Evolutionary conservation across 306 rosid genomes (phyloP), one percentile per base, ranked within the genome.

Genomic region (Medicago lupulina): DNA sequence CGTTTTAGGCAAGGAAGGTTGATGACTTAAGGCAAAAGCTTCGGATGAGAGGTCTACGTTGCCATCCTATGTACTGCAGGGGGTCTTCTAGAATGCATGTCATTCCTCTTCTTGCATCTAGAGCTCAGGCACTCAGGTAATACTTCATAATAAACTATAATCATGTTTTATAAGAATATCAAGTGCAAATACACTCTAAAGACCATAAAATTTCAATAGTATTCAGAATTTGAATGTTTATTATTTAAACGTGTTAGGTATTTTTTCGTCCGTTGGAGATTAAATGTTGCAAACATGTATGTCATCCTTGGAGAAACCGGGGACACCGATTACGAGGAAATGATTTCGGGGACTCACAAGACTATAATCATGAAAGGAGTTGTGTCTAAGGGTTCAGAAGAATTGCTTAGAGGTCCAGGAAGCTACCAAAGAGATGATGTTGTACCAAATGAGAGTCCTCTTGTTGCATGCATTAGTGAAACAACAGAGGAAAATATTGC

Each of bases 301-400:
- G 93, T 93, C 8, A 75, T 93, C 43, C 86, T 91, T 0, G 98
- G 98, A 53, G 97, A 93, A 85, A 86, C 84, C 7, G 97, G 98
- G 40, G 98, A 93, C 86, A 91, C 86, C 3, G 98, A 93, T 83
- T 82, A 81, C 46, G 98, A 93, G 64, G 98, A 93, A 79, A 64
- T 93, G 96, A 93, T 93, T 73, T 77, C 97, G 4, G 98, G 98
- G 81, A 87, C 92, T 72, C 97, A 93, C 78, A 91, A 88, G 90
- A 89, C 96, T 51, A 83, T 93, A 57, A 81, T 85, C 39, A 75
- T 93, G 92, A 93, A 91, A 62, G 97, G 88, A 6, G 82, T 82
- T 73, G 90, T 82, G 28, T 61, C 80, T 11, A 86, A 84, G 62
- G 96, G 93, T 43, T 85, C 88, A 74, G 81, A 85, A 71, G 83